A percentile compares a stretch with the other conserved stretches of the same genome.
These are phyloP conservation scores for Xylariaceae sp. DNA, from an alignment of 2,329 filamentous ascomycete genomes.

Conservation along the genomic window DNA sequence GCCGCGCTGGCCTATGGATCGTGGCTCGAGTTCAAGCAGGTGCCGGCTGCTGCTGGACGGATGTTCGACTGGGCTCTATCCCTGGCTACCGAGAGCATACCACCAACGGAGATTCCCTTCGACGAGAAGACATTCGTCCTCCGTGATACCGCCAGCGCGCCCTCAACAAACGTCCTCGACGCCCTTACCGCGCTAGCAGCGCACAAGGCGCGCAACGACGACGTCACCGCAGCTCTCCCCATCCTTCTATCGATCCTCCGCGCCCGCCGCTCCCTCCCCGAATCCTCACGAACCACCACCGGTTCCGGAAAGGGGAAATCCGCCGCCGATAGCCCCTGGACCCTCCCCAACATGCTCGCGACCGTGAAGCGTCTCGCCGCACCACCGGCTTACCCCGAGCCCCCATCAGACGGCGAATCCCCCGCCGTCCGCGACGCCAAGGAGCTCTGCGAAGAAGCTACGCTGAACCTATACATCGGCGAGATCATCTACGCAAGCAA, in stretches of 20 bases:
- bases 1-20: constrained; percentile 79
- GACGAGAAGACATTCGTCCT: constrained; percentile 60
- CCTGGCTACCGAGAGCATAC: constrained; percentile 54
- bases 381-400: constrained; percentile 62
- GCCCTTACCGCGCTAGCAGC: constrained; percentile 73
- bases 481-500: constrained; percentile 74
- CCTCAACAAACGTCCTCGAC: constrained; percentile 69
- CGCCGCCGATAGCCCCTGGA: constrained; percentile 18
- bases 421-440: constrained; percentile 59
- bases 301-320: constrained; percentile 1
- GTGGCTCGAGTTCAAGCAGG: constrained; percentile 74
- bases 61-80: constrained; percentile 73
- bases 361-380: constrained; percentile 33
- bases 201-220: constrained; percentile 65
- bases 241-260: constrained; percentile 81
- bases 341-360: constrained; percentile 26
- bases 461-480: constrained; percentile 82
- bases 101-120: constrained; percentile 41
- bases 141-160: constrained; percentile 50
- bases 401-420: constrained; percentile 64
- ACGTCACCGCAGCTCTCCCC: constrained; percentile 66
- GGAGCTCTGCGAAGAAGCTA: constrained; percentile 78
- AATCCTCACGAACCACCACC: constrained; percentile 9
- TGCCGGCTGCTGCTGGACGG: constrained; percentile 59
- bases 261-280: constrained; percentile 59